These are phyloP conservation scores for Penicillium sp. DNA, from an alignment of 2,329 filamentous ascomycete genomes.

Conservation along the genomic window DNA sequence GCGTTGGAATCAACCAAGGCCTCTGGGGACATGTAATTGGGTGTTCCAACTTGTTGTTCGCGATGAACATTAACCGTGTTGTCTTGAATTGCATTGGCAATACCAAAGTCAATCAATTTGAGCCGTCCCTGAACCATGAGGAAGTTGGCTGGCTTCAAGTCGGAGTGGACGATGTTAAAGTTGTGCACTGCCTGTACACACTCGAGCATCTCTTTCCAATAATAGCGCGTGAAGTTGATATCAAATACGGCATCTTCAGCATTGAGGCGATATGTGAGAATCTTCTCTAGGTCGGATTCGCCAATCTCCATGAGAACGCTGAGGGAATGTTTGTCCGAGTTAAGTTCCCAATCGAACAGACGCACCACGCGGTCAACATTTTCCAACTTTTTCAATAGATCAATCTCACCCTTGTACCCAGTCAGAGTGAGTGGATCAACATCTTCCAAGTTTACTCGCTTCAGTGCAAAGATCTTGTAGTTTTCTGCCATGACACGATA, in stretches of 20 bases:
- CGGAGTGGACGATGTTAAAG: conserved; percentile 90
- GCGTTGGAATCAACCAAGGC: conserved; percentile 84
- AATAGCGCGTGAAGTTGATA: conserved; percentile 87
- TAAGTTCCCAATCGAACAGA: conserved; percentile 88
- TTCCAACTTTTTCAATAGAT: conserved; percentile 75
- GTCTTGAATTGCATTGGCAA: conserved; percentile 95
- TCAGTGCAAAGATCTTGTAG: conserved; percentile 89
- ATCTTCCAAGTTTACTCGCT: conserved; percentile 85
- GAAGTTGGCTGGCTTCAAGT: conserved; percentile 96
- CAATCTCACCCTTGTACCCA: conserved; percentile 94
- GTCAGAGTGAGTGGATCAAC: conserved; percentile 78
- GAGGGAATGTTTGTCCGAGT: conserved; percentile 83
- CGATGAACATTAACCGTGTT: conserved; percentile 97
- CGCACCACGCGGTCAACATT: conserved; percentile 87
- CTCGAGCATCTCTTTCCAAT: conserved; percentile 99
- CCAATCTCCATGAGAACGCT: conserved; percentile 96
- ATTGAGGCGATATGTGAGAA: conserved; percentile 71
- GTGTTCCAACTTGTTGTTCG: conserved; percentile 90
- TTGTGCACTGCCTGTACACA: conserved; percentile 87
- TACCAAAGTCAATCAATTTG: conserved; percentile 98
- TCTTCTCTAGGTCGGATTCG: conserved; percentile 85
- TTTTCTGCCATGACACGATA: conserved; percentile 97
- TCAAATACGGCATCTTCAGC: conserved; percentile 75
- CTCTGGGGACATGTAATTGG: conserved; percentile 98
- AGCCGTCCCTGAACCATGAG: conserved; percentile 84